Percentiles rank a stretch among this genome's conserved stretches.
Evolutionary conservation across 371 early-diverging fungal species (phyloP).

Genomic region (Agmasoma carcini): DNA sequence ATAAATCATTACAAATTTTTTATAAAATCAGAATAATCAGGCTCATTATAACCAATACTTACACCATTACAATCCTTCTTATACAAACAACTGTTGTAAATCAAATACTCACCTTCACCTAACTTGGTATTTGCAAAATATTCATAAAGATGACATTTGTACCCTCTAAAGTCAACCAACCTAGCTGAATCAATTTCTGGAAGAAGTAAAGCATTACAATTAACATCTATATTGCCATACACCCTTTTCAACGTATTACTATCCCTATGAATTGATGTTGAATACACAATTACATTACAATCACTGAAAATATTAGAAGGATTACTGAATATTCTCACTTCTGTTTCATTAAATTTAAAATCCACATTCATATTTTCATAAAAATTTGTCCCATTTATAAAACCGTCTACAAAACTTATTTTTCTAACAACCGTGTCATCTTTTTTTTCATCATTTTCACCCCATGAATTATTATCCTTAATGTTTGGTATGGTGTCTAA

Average conservation of each 20-base stretch:
- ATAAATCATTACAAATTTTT: too few relatives aligned
- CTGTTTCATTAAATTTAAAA: slow-evolving; percentile 15
- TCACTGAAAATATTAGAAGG: too few relatives aligned
- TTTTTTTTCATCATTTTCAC: neutral
- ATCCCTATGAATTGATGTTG: slow-evolving; percentile 13
- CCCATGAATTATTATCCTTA: neutral
- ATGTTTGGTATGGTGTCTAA: too few relatives aligned
- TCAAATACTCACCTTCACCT: slow-evolving; percentile 33
- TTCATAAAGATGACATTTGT: neutral
- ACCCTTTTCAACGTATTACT: neutral
- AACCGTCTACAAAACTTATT: slow-evolving; percentile 27
- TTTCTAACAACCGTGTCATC: too few relatives aligned
- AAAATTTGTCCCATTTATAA: slow-evolving; percentile 11
- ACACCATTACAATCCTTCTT: slow-evolving; percentile 10
- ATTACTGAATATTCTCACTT: slow-evolving; percentile 16
- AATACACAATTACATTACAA: slow-evolving; percentile 11
- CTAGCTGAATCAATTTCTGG: slow-evolving; percentile 5
- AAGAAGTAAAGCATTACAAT: slow-evolving; percentile 18
- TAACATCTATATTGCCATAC: slow-evolving; percentile 15
- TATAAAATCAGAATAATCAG: slow-evolving; percentile 10
- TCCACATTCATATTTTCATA: slow-evolving; percentile 30
- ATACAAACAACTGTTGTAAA: slow-evolving; percentile 28
- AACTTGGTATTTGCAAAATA: slow-evolving; percentile 8
- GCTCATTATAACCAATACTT: slow-evolving; percentile 6
- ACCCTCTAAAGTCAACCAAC: neutral